These are phyloP conservation scores for Penstemon barbatus DNA, from an alignment of 257 asterid genomes.

Conservation along the genomic window DNA sequence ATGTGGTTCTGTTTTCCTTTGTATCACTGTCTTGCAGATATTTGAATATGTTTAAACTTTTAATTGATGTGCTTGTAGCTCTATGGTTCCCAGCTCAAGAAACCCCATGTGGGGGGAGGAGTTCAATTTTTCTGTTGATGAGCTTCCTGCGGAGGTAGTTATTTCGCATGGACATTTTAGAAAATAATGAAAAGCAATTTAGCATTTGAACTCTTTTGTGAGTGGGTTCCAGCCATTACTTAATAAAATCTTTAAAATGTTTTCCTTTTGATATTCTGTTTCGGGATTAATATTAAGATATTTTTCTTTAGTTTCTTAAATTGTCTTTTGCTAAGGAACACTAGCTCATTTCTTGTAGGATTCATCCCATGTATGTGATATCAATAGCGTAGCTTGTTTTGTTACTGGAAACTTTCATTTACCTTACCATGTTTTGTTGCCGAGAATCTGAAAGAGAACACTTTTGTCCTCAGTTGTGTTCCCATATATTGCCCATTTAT, in stretches of 20 bases:
- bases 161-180: slow-evolving; percentile 18
- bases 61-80: slow-evolving; percentile 51
- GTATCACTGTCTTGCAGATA: slow-evolving; percentile 17
- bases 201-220: slow-evolving; percentile 20
- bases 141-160: slow-evolving; percentile 86
- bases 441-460: neutral
- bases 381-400: neutral
- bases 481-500: neutral
- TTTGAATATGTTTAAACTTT: slow-evolving; percentile 20
- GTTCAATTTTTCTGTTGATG: slow-evolving; percentile 90
- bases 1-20: slow-evolving; percentile 19
- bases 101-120: slow-evolving; percentile 99
- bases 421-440: neutral
- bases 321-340: neutral
- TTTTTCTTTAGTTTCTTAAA: neutral
- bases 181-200: neutral
- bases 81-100: slow-evolving; percentile 98
- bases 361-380: neutral
- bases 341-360: neutral
- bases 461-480: neutral
- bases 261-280: neutral
- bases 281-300: neutral
- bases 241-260: neutral
- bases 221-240: neutral
- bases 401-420: neutral